Conservation (phyloP, 2,329 filamentous ascomycete species). For the Clarireedia monteithiana region DNA sequence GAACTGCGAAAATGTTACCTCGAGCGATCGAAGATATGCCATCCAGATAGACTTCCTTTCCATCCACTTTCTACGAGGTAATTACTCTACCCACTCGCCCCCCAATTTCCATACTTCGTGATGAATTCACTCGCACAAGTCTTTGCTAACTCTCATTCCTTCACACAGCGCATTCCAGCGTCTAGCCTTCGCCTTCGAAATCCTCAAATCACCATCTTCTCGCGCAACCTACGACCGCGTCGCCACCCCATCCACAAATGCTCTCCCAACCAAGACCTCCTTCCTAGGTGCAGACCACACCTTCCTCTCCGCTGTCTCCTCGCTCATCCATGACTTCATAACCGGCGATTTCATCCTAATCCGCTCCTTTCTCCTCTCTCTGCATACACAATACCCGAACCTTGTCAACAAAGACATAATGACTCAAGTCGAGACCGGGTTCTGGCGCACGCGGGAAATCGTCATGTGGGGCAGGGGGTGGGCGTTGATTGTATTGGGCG, state of each 20-base stretch:
- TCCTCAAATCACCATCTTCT: slow-evolving; percentile 32
- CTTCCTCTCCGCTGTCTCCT: slow-evolving; percentile 24
- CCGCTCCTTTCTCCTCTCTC: slow-evolving; percentile 29
- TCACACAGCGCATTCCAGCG: slow-evolving; percentile 31
- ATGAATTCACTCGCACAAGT: neutral
- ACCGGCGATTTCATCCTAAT: slow-evolving; percentile 33
- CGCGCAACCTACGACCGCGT: slow-evolving; percentile 33
- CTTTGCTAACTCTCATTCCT: neutral
- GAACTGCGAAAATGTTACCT: slow-evolving; percentile 34
- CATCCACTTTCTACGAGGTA: slow-evolving; percentile 32
- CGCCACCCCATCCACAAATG: slow-evolving; percentile 24
- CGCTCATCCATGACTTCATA: slow-evolving; percentile 34
- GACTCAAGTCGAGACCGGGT: slow-evolving; percentile 30
- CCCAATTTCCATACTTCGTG: neutral
- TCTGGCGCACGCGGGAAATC: slow-evolving; percentile 31
- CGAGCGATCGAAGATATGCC: slow-evolving; percentile 33
- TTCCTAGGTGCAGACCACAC: slow-evolving; percentile 33
- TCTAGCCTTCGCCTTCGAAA: slow-evolving; percentile 34
- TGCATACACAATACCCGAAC: slow-evolving; percentile 32
- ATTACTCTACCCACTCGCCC: slow-evolving; percentile 4
- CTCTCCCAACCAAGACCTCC: slow-evolving; percentile 26
- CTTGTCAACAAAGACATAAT: slow-evolving; percentile 32
- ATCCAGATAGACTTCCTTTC: slow-evolving; percentile 33
- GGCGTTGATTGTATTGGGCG: slow-evolving; percentile 33
- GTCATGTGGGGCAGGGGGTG: slow-evolving; percentile 33